Evolutionary conservation across 257 asterid genomes (phyloP).

Genomic region (Marsdenia floribunda): DNA sequence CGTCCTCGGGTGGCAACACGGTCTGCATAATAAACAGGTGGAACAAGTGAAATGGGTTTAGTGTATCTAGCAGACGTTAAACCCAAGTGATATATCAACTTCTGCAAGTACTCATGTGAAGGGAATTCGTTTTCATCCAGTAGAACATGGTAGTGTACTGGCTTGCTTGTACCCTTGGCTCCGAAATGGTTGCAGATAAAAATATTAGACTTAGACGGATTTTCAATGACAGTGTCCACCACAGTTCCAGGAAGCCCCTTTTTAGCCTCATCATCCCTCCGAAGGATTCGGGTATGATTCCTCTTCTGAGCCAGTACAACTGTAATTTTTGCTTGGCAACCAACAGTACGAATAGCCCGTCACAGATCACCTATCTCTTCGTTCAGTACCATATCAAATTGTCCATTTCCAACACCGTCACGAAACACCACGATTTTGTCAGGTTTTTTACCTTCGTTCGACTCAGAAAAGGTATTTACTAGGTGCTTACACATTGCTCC

Average conservation of each 20-base stretch:
- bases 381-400: conserved; percentile 59
- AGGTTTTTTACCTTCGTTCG: too few species aligned
- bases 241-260: conserved; percentile 78
- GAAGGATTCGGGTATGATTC: conserved; percentile 64
- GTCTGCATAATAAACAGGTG: too few species aligned
- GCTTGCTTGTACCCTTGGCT: conserved; percentile 62
- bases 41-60: too few species aligned
- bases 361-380: conserved; percentile 43
- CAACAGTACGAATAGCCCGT: conserved; percentile 18
- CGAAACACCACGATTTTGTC: too few species aligned
- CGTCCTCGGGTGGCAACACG: too few species aligned
- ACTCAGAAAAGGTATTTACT: too few species aligned
- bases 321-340: conserved; percentile 47
- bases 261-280: conserved; percentile 28
- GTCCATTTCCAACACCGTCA: conserved; percentile 78
- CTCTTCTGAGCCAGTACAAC: conserved; percentile 69
- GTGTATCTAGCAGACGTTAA: too few species aligned
- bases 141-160: too few species aligned
- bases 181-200: conserved; percentile 77
- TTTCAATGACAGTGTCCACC: conserved; percentile 57
- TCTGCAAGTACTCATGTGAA: too few species aligned
- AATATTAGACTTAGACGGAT: conserved; percentile 58
- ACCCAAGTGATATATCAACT: too few species aligned
- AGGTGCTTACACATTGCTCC: too few species aligned
- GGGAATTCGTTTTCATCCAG: too few species aligned